A percentile compares a stretch with the other conserved stretches of the same genome.
These are phyloP conservation scores for Melocanna baccifera DNA, from an alignment of 176 grass and related monocot species.

Conservation along the genomic window DNA sequence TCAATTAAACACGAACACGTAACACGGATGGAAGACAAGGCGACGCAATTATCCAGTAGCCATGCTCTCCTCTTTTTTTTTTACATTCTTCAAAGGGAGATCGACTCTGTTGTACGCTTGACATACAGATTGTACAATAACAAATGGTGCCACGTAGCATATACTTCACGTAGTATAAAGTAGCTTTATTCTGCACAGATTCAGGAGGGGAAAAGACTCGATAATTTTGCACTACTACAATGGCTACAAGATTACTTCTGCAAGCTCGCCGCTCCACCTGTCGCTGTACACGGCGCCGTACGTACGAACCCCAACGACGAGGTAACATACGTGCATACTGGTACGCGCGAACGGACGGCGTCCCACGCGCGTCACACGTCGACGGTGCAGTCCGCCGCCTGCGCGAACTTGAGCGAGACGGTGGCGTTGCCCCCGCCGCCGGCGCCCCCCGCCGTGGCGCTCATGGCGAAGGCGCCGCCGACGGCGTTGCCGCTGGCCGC, in stretches of 20 bases:
- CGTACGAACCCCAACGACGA: not conserved
- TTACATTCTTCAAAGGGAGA: not conserved
- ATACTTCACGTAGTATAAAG: not conserved
- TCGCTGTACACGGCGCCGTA: not conserved
- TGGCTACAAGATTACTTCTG: slow-evolving; percentile 24
- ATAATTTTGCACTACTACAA: not conserved
- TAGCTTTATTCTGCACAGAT: slow-evolving; percentile 44
- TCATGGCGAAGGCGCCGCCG: slow-evolving; percentile 34
- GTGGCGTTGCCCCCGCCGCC: not conserved
- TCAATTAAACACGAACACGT: not conserved
- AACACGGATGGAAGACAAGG: too few species aligned
- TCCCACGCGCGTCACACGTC: slow-evolving; percentile 37
- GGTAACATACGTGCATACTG: not conserved
- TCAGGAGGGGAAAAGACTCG: not conserved
- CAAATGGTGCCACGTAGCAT: not conserved
- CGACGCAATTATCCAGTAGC: not conserved
- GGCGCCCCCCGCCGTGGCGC: not conserved
- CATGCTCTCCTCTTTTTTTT: not conserved
- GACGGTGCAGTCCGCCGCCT: slow-evolving; percentile 56
- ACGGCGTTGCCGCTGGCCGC: slow-evolving; percentile 1
- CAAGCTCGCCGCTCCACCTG: not conserved
- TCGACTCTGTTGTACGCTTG: not conserved
- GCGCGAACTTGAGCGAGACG: slow-evolving; percentile 57
- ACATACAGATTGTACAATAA: not conserved
- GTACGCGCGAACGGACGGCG: not conserved